Conservation (phyloP, 2,329 filamentous ascomycete species). For the Amauroascus verrucosus region DNA sequence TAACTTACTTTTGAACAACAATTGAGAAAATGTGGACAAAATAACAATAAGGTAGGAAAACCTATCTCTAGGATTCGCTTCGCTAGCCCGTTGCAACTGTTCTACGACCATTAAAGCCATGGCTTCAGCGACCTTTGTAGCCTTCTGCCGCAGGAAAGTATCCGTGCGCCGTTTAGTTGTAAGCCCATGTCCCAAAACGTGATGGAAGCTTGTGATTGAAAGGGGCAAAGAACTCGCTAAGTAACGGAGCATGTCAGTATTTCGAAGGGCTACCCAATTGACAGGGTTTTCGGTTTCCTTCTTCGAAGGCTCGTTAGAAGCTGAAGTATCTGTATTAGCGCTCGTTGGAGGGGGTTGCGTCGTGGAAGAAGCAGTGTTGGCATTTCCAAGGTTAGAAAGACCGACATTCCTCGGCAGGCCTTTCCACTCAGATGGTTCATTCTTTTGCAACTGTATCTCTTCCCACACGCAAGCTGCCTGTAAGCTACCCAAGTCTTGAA, state of each 20-base stretch:
- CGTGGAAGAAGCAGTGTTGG: neutral
- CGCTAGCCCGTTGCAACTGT: constrained; percentile 49
- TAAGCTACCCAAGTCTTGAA: constrained; percentile 65
- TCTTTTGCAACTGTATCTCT: constrained; percentile 62
- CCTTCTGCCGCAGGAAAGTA: constrained; percentile 50
- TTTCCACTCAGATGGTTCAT: constrained; percentile 56
- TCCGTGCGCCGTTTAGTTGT: constrained; percentile 66
- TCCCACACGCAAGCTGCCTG: constrained; percentile 76
- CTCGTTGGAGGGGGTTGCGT: neutral
- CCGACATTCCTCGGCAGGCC: constrained; percentile 36
- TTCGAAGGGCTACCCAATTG: constrained; percentile 49
- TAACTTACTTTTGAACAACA: constrained; percentile 59
- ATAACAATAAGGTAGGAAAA: constrained; percentile 76
- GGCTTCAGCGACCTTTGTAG: constrained; percentile 52
- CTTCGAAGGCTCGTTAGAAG: neutral
- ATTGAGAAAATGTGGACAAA: constrained; percentile 64
- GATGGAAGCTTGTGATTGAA: constrained; percentile 74
- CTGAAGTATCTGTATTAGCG: constrained; percentile 12
- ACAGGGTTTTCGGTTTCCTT: constrained; percentile 15
- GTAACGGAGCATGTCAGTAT: constrained; percentile 65
- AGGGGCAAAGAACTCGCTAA: constrained; percentile 69
- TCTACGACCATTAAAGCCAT: constrained; percentile 61
- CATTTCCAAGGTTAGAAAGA: constrained; percentile 23
- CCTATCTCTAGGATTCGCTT: constrained; percentile 43
- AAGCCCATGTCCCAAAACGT: constrained; percentile 71